Conservation (phyloP, 352 stramenopile genomes). For the Aphanomyces cochlioides region DNA sequence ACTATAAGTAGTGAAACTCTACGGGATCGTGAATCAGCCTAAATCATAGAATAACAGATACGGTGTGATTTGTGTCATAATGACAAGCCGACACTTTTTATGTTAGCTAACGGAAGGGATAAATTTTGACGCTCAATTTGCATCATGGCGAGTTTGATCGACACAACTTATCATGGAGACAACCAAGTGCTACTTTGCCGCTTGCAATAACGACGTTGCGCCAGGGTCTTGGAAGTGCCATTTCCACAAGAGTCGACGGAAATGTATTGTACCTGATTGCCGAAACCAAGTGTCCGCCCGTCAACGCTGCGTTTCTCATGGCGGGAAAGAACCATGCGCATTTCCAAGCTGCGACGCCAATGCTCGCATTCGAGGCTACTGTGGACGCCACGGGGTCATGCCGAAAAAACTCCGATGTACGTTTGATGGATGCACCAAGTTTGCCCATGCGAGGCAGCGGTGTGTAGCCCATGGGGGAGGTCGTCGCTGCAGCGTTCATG, state of each 20-base stretch:
- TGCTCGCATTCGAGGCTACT: slow-evolving; percentile 62
- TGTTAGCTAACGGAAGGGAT: no score
- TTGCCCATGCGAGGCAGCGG: slow-evolving; percentile 16
- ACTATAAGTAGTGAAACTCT: no score
- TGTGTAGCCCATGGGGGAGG: slow-evolving; percentile 26
- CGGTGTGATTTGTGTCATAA: no score
- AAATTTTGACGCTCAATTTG: no score
- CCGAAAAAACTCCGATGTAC: not conserved
- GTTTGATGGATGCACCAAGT: slow-evolving; percentile 15
- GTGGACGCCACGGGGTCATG: slow-evolving; percentile 49
- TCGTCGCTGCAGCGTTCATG: not conserved
- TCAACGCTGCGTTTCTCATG: slow-evolving; percentile 54
- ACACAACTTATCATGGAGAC: no score
- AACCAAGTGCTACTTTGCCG: slow-evolving; percentile 6
- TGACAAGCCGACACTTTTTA: no score
- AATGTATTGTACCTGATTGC: slow-evolving; percentile 1
- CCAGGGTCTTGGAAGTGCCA: slow-evolving; percentile 4
- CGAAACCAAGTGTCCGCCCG: slow-evolving; percentile 16
- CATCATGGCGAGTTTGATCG: no score
- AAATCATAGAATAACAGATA: no score
- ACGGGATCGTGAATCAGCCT: no score
- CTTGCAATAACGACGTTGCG: not conserved
- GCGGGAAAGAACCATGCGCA: slow-evolving; percentile 61
- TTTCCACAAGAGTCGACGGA: slow-evolving; percentile 15
- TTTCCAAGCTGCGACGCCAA: slow-evolving; percentile 71